Conservation (phyloP, 208 protist genomes). For the Trypanosoma vivax region DNA sequence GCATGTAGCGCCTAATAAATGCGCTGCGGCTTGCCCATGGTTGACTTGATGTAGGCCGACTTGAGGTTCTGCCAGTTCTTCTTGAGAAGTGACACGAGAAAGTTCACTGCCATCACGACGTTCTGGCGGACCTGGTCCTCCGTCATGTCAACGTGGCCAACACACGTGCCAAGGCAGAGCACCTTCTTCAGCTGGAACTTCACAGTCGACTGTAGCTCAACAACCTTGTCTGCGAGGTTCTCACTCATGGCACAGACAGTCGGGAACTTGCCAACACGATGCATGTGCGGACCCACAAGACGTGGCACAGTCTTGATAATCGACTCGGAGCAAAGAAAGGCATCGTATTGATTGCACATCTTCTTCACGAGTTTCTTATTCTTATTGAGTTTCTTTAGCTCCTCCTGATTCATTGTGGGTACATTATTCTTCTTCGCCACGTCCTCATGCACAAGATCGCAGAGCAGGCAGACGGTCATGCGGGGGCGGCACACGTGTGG, state of each 20-base stretch:
- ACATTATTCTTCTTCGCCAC: constrained; percentile 89
- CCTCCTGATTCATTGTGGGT: constrained; percentile 95
- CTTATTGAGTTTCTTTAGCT: constrained; percentile 99
- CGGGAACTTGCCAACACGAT: constrained; percentile 99
- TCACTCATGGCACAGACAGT: constrained; percentile 91
- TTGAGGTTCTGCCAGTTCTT: constrained; percentile 99
- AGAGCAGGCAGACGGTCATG: constrained; percentile 96
- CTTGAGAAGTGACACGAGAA: constrained; percentile 99
- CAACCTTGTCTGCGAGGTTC: constrained; percentile 92
- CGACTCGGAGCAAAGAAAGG: constrained; percentile 96
- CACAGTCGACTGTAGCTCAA: constrained; percentile 93
- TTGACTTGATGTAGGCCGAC: constrained; percentile 98
- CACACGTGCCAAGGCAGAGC: constrained; percentile 95
- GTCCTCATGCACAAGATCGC: constrained; percentile 95
- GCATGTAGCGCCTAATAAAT: constrained; percentile 93
- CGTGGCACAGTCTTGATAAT: constrained; percentile 97
- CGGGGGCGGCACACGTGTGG: constrained; percentile 90
- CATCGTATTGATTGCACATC: constrained; percentile 97
- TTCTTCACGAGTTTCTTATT: constrained; percentile 99
- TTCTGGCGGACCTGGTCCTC: constrained; percentile 95
- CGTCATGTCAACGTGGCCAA: constrained; percentile 96
- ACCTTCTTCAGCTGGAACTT: constrained; percentile 99
- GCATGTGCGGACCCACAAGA: constrained; percentile 96
- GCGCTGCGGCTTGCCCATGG: constrained; percentile 97
- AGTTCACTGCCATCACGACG: constrained; percentile 97